A percentile compares a stretch with the other conserved stretches of the same genome.
phyloP scores from a whole-genome alignment of 257 asterid genomes.

The Lavandula angustifolia region DNA sequence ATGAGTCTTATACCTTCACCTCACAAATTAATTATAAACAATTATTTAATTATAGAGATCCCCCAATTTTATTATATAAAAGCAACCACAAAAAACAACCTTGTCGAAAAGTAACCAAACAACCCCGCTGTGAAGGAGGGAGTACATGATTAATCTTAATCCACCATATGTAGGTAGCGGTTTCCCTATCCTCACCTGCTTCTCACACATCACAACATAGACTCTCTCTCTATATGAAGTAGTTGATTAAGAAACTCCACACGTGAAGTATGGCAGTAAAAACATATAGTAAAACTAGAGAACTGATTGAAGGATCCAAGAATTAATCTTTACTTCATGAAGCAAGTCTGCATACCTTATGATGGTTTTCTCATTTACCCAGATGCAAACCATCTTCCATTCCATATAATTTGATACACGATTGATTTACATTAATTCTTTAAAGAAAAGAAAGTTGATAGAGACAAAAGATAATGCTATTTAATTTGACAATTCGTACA shows the following conservation, averaged over 20 bases:
- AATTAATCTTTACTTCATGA: not conserved
- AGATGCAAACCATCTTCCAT: too few species aligned
- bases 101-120: too few species aligned
- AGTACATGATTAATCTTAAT: constrained; percentile 18
- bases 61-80: too few species aligned
- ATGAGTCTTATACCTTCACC: too few species aligned
- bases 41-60: too few species aligned
- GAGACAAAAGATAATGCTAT: constrained; percentile 31
- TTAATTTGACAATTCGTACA: constrained; percentile 10
- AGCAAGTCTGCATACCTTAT: too few species aligned
- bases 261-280: not conserved
- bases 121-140: too few species aligned
- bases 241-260: not conserved
- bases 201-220: too few species aligned
- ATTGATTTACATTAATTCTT: not conserved
- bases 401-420: too few species aligned
- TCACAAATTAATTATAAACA: too few species aligned
- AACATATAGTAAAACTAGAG: not conserved
- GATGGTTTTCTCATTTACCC: too few species aligned
- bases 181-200: constrained; percentile 31
- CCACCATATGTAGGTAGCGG: constrained; percentile 27
- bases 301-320: constrained; percentile 1
- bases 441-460: not conserved
- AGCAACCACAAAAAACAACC: too few species aligned
- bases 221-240: not conserved